These are phyloP conservation scores for Epichloe coenophiala DNA, from an alignment of 2,329 filamentous ascomycete species.

Conservation along the genomic window DNA sequence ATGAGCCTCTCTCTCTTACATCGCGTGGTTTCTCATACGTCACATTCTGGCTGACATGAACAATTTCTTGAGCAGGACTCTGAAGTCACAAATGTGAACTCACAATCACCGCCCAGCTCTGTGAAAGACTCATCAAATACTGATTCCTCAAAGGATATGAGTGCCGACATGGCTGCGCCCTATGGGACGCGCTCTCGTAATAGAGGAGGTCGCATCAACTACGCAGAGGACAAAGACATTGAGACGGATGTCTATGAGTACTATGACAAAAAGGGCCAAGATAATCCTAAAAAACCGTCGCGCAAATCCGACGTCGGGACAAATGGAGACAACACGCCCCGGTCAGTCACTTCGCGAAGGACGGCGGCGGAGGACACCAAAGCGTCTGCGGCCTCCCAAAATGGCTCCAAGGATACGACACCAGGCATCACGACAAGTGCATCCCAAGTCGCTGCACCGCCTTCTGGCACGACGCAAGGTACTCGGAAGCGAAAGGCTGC, in stretches of 20 bases:
- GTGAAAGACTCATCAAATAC: conserved; percentile 36
- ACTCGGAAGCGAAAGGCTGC: conserved; percentile 82
- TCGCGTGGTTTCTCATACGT: background rate
- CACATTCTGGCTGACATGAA: background rate
- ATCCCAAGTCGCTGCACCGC: conserved; percentile 31
- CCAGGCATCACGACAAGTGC: conserved; percentile 8
- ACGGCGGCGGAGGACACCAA: conserved; percentile 26
- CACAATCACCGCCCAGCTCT: conserved; percentile 20
- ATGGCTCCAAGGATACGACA: conserved; percentile 22
- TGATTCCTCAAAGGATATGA: conserved; percentile 35
- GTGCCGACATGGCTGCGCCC: conserved; percentile 43
- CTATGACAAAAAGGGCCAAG: conserved; percentile 41
- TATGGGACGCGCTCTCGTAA: conserved; percentile 95
- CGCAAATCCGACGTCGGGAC: conserved; percentile 29
- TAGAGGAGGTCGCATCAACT: conserved; percentile 79
- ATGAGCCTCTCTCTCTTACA: background rate
- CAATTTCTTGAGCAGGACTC: conserved; percentile 16
- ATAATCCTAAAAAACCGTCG: conserved; percentile 40
- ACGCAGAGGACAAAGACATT: conserved; percentile 84
- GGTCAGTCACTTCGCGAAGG: conserved; percentile 28
- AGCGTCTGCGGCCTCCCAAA: conserved; percentile 17
- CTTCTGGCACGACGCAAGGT: conserved; percentile 31
- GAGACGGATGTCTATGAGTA: conserved; percentile 76
- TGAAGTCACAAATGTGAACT: conserved; percentile 20
- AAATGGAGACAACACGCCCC: conserved; percentile 22